Evolutionary conservation across 768 basidiomycete species (phyloP), one percentile per base, ranked within the genome.

Genomic region (Mycena maculata): DNA sequence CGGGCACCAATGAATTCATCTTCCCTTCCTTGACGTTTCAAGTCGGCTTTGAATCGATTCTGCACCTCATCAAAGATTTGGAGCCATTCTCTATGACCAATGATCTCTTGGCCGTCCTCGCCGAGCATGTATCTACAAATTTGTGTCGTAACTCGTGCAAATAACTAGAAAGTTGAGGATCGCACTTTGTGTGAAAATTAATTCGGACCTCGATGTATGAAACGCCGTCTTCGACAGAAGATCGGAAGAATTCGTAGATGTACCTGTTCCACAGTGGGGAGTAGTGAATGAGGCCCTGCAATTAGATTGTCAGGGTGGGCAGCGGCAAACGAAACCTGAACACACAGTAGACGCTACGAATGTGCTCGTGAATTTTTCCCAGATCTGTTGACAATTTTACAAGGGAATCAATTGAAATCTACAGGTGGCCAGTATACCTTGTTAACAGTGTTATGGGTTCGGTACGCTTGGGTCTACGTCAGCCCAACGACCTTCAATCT

Each of bases 151-250:
- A 22, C 20, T 36, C 9, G 9, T 25, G 33, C 2, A 39, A n/a
- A n/a, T 12, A 16, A 18, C 54, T 18, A 5, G 20, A 25, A 65
- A 41, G n/a, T 25, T 5, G 45, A 30, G 64, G 39, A 53, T 73
- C 81, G 62, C 67, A 91, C 90, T 85, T 87, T 65, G 76, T 72
- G 44, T 82, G 76, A 73, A 93, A 93, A 75, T 90, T 89, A 48
- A 92, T 82, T 36, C 92, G 85, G 13, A 85, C 82, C 78, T 94
- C 92, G 13, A 88, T 76, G 73, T 93, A 93, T 2, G 83, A 89
- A 41, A 93, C 87, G 0, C 91, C 91, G 72, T 94, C 92, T 31
- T 85, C 86, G 18, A 92, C 84, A 1, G 86, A 89, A 33, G 86
- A 81, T 30, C 81, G 74, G 62, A 94, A 80, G 74, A 92, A 91